Evolutionary conservation across 495 filamentous ascomycete genomes (phyloP).

Genomic region (Aspergillus mulundensis): DNA sequence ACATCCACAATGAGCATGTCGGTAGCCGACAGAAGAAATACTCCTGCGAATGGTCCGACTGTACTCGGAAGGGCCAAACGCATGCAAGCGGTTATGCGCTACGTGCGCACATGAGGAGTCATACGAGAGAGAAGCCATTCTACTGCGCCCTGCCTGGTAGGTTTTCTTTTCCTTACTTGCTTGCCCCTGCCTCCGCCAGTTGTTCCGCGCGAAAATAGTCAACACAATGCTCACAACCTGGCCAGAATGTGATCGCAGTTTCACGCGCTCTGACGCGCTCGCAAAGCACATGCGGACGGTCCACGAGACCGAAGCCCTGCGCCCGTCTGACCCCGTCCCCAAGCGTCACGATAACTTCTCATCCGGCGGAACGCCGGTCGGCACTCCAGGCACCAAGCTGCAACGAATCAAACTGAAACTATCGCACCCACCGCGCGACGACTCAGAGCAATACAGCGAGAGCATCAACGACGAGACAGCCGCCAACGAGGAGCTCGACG

Average conservation of each 20-base stretch:
- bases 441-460: constrained; percentile 51
- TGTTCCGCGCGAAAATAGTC: not conserved
- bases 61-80: constrained; percentile 75
- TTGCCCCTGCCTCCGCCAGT: not conserved
- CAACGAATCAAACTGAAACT: constrained; percentile 66
- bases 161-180: constrained; percentile 11
- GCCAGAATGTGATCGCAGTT: constrained; percentile 92
- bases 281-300: constrained; percentile 99
- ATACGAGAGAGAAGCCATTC: constrained; percentile 97
- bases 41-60: constrained; percentile 92
- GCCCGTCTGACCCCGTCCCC: constrained; percentile 81
- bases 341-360: constrained; percentile 60
- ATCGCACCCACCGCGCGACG: constrained; percentile 48
- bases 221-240: not conserved
- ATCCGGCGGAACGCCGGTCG: constrained; percentile 22
- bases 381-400: constrained; percentile 51
- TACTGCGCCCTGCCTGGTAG: constrained; percentile 91
- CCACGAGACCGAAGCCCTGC: constrained; percentile 90
- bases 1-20: constrained; percentile 92
- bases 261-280: constrained; percentile 93
- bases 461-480: constrained; percentile 46
- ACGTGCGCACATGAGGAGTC: constrained; percentile 94
- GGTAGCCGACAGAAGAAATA: constrained; percentile 80
- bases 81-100: constrained; percentile 95
- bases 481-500: constrained; percentile 46